phyloP scores from a whole-genome alignment of 2,329 filamentous ascomycete species.

The Pseudopithomyces maydicus region DNA sequence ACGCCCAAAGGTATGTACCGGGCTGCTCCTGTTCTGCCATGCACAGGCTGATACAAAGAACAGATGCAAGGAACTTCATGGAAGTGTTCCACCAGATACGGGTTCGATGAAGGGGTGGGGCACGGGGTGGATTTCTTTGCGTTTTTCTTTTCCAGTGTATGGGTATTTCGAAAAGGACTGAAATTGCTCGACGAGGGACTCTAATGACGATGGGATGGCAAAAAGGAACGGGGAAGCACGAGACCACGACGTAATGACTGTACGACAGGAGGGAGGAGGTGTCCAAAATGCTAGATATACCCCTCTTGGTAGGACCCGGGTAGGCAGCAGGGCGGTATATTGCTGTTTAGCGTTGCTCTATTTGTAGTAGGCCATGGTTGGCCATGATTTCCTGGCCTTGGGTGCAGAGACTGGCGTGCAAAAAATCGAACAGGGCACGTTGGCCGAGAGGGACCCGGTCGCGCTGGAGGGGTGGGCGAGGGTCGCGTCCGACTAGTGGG shows the following conservation, averaged over 20 bases:
- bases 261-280: conserved; percentile 31
- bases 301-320: conserved; percentile 26
- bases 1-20: conserved; percentile 32
- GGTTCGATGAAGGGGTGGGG: conserved; percentile 8
- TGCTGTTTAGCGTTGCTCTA: conserved; percentile 8
- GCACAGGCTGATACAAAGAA: not conserved
- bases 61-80: conserved; percentile 37
- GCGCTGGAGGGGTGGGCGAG: conserved; percentile 6
- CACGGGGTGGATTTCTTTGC: not conserved
- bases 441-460: not conserved
- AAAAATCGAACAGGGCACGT: not conserved
- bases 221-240: conserved; percentile 1
- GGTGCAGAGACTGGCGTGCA: not conserved
- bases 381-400: too few species aligned
- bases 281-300: conserved; percentile 41
- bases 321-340: conserved; percentile 4
- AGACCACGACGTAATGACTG: conserved; percentile 26
- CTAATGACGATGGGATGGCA: too few species aligned
- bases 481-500: conserved; percentile 1
- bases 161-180: not conserved
- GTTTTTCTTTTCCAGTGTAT: not conserved
- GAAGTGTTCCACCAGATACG: conserved; percentile 39
- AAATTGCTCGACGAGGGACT: not conserved
- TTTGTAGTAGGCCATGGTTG: not conserved
- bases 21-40: not conserved